phyloP scores from a whole-genome alignment of 1,284 basidiomycete genomes.

The Sporisorium graminicola region DNA sequence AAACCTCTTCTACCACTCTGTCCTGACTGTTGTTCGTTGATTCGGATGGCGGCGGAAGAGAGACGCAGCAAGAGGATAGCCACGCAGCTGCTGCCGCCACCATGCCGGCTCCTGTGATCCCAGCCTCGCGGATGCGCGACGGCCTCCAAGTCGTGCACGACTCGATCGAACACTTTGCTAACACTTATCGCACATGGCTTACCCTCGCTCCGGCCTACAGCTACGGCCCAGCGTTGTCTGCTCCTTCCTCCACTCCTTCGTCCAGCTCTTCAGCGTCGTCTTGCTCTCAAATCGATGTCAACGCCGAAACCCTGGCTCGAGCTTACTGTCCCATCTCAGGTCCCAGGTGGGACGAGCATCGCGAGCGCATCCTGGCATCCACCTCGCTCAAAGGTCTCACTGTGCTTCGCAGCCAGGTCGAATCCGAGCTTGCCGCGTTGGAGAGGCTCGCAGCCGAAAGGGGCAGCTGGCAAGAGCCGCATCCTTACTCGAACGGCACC shows the following conservation, averaged over 20 bases:
- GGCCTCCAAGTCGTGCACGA: constrained; percentile 28
- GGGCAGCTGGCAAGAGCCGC: constrained; percentile 37
- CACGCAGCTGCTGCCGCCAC: not conserved
- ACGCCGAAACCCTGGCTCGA: constrained; percentile 30
- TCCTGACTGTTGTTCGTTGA: no score
- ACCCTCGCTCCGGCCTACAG: constrained; percentile 40
- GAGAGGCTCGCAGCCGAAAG: constrained; percentile 28
- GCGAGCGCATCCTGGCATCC: constrained; percentile 30
- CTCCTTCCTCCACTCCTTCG: not conserved
- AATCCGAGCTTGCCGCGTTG: constrained; percentile 38
- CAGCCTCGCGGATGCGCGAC: constrained; percentile 39
- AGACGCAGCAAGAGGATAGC: not conserved
- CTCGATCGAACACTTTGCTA: constrained; percentile 36
- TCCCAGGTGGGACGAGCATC: constrained; percentile 45
- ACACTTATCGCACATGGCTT: constrained; percentile 34
- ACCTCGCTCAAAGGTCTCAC: constrained; percentile 50
- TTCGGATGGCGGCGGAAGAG: not conserved
- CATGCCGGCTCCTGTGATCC: constrained; percentile 34
- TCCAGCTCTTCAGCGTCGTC: no score
- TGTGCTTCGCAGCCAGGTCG: constrained; percentile 34
- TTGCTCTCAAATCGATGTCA: constrained; percentile 3
- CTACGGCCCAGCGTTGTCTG: constrained; percentile 25
- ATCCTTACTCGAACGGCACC: constrained; percentile 54
- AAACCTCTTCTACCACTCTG: no score
- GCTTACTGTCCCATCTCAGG: constrained; percentile 43